A percentile compares a stretch with the other conserved stretches of the same genome.
Conservation (phyloP, 805 yeast species). For the Schwanniomyces occidentalis region DNA sequence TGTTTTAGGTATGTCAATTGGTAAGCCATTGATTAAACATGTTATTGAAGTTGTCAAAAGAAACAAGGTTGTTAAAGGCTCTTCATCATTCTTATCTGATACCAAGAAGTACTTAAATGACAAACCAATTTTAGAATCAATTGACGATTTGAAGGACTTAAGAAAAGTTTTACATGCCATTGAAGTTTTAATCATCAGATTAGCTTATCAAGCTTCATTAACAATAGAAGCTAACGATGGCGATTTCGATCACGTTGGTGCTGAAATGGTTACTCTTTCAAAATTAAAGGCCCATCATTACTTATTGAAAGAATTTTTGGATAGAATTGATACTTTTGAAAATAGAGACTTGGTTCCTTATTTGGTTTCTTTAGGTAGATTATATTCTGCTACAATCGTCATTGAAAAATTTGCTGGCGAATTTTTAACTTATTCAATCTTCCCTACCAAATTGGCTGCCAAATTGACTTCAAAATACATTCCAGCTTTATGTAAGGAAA, state of each 20-base stretch:
- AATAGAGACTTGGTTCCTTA: conserved; percentile 25
- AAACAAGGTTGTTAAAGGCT: conserved; percentile 34
- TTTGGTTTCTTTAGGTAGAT: conserved; percentile 32
- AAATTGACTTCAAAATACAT: conserved; percentile 24
- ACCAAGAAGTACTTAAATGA: conserved; percentile 22
- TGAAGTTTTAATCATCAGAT: conserved; percentile 41
- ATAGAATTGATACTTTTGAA: conserved; percentile 21
- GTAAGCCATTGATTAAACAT: conserved; percentile 39
- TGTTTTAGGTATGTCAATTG: conserved; percentile 43
- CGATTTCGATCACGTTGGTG: conserved; percentile 36
- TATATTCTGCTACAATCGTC: conserved; percentile 32
- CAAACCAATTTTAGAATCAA: conserved; percentile 29
- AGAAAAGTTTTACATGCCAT: conserved; percentile 36
- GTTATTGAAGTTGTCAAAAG: conserved; percentile 27
- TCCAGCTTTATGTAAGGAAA: conserved; percentile 31
- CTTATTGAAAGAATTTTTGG: conserved; percentile 32
- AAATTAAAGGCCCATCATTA: conserved; percentile 46
- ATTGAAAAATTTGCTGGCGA: conserved; percentile 37
- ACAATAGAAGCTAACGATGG: conserved; percentile 26
- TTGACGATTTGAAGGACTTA: conserved; percentile 28
- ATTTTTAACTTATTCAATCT: conserved; percentile 37
- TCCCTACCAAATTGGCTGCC: conserved; percentile 29
- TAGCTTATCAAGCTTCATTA: conserved; percentile 28
- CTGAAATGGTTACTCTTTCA: conserved; percentile 39
- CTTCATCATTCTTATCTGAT: conserved; percentile 34